phyloP scores from a whole-genome alignment of 768 basidiomycete species.

The Trametes elegans region DNA sequence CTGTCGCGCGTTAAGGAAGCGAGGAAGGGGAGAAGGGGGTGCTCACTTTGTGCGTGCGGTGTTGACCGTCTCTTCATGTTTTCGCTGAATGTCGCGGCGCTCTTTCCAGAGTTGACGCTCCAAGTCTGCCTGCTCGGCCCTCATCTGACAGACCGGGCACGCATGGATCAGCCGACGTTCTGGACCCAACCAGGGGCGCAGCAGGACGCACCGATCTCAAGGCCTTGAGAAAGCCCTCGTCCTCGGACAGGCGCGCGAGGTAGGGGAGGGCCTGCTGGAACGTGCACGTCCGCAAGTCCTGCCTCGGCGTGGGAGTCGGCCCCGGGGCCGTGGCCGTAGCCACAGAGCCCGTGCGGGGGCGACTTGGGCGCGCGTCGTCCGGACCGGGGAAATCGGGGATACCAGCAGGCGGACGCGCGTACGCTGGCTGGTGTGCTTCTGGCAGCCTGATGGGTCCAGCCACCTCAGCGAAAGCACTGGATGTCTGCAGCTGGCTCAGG shows the following conservation, averaged over 20 bases:
- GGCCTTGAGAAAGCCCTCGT: slow-evolving; percentile 47
- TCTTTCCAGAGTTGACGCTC: slow-evolving; percentile 72
- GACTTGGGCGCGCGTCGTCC: neutral
- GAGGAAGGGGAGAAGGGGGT: neutral
- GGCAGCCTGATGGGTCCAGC: slow-evolving; percentile 1
- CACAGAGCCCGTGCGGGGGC: neutral
- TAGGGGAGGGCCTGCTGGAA: slow-evolving; percentile 72
- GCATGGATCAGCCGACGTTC: too few relatives aligned
- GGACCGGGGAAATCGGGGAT: slow-evolving; percentile 7
- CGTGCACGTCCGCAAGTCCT: slow-evolving; percentile 47
- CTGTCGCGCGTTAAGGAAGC: neutral
- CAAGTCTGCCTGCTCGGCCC: slow-evolving; percentile 64
- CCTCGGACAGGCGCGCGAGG: slow-evolving; percentile 57
- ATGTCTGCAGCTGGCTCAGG: slow-evolving; percentile 56
- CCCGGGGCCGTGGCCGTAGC: neutral
- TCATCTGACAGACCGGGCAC: slow-evolving; percentile 46
- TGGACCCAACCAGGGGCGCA: neutral
- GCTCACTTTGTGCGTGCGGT: slow-evolving; percentile 64
- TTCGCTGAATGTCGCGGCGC: slow-evolving; percentile 55
- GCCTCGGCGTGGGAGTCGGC: slow-evolving; percentile 9
- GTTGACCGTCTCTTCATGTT: slow-evolving; percentile 71
- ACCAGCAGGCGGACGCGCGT: neutral
- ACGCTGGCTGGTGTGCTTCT: neutral
- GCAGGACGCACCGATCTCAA: slow-evolving; percentile 49
- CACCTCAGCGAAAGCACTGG: slow-evolving; percentile 24